These are phyloP conservation scores for Ophiostoma triangulosporum DNA, from an alignment of 2,329 filamentous ascomycete species.

Conservation along the genomic window DNA sequence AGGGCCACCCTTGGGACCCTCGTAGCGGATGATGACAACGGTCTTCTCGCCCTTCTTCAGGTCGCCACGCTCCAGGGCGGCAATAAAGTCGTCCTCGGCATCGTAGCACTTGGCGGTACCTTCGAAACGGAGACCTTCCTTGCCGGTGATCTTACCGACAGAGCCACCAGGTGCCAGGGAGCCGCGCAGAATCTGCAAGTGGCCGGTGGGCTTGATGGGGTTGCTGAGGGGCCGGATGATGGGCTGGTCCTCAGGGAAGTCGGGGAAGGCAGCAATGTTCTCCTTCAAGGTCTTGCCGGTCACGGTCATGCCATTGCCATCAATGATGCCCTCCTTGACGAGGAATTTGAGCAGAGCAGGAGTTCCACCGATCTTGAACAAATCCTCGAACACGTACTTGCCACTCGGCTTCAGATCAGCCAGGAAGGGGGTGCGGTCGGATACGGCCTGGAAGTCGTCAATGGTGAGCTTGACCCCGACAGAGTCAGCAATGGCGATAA, in stretches of 20 bases:
- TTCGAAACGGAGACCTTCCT: conserved; percentile 73
- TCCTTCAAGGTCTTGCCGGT: conserved; percentile 82
- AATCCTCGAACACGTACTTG: conserved; percentile 73
- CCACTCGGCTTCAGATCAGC: conserved; percentile 77
- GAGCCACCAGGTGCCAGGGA: conserved; percentile 76
- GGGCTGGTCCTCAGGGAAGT: conserved; percentile 61
- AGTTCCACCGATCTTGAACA: conserved; percentile 77
- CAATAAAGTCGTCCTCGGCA: conserved; percentile 69
- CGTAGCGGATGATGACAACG: conserved; percentile 82
- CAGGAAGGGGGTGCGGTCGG: conserved; percentile 64
- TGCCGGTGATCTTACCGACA: conserved; percentile 88
- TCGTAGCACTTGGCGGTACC: conserved; percentile 75
- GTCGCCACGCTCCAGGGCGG: conserved; percentile 59
- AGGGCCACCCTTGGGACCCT: conserved; percentile 83
- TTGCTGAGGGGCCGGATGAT: conserved; percentile 71
- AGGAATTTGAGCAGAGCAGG: conserved; percentile 80
- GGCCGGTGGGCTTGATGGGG: conserved; percentile 76
- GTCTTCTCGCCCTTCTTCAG: conserved; percentile 81
- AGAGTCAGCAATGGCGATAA: conserved; percentile 72
- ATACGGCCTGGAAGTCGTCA: conserved; percentile 75
- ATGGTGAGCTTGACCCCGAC: conserved; percentile 72
- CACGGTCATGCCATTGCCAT: conserved; percentile 68
- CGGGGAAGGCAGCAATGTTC: conserved; percentile 65
- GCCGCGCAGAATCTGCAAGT: conserved; percentile 78
- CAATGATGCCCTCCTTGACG: conserved; percentile 67